Base-by-base conservation (phyloP, 805 yeast genomes). In the Saccharomycopsis guyanensis region DNA sequence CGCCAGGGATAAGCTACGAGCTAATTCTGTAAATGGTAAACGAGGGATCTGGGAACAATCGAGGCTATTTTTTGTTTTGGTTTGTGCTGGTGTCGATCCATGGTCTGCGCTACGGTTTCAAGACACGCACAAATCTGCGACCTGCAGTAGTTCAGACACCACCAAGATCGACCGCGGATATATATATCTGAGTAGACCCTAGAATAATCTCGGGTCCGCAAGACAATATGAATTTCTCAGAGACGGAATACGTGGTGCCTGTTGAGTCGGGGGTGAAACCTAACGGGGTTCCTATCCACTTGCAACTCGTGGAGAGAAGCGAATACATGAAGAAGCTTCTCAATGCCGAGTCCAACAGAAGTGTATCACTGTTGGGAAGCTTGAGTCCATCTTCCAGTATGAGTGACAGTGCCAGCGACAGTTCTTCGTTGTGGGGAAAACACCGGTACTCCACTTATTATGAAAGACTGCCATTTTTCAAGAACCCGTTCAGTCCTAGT, bases 401-500 rank as follows among this genome's bases (percentile, higher is more conserved):
- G 4, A 4, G 31, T 27, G 16, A 23, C 24, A 38, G 18, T 20
- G n/a, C 16, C 5, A 29, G 18, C 20, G 13, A 10, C 25, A 32
- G 10, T n/a, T n/a, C 4, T n/a, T 4, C 10, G n/a, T 12, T 15
- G 20, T 10, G 40, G 7, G 44, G 37, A 12, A 48, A 48, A 23
- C 52, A 48, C 29, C 29, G 52, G 20, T 48, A 39, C 40, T 48
- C 52, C 12, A 48, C 52, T 25, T 48, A 48, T 27, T 48, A 48
- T 25, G 52, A 48, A 25, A 39, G 45, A 34, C 49, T 39, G 49
- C 49, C 40, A 13, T 48, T 48, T 33, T 48, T 48, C 49, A 48
- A 45, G 31, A 48, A 48, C 27, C 52, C 52, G 25, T 48, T 48
- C 24, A 33, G 45, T 16, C 49, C 52, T 15, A 23, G 35, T 19